phyloP scores from a whole-genome alignment of 495 filamentous ascomycete genomes.

The Trichoderma orchidacearum region DNA sequence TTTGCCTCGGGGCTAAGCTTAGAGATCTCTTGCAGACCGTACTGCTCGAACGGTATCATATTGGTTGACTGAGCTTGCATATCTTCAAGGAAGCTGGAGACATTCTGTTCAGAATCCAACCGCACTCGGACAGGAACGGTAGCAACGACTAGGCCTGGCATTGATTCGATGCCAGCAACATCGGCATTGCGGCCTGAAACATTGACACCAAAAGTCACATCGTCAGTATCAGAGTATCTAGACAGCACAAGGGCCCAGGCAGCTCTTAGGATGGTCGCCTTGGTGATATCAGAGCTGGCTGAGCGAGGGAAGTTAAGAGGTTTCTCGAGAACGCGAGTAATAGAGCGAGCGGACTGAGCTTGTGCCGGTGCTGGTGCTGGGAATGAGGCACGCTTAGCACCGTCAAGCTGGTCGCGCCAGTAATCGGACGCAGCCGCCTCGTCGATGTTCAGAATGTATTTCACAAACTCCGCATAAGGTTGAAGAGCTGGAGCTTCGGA shows the following conservation, averaged over 20 bases:
- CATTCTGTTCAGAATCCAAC: slow-evolving; percentile 2
- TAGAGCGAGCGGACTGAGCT: neutral
- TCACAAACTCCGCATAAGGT: neutral
- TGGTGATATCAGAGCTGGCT: slow-evolving; percentile 11
- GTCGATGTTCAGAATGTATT: neutral
- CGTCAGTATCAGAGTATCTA: slow-evolving; percentile 19
- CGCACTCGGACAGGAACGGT: slow-evolving; percentile 39
- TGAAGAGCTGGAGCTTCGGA: neutral
- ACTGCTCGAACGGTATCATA: slow-evolving; percentile 30
- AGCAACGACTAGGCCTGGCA: slow-evolving; percentile 40
- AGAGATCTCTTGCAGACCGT: slow-evolving; percentile 22
- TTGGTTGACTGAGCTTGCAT: slow-evolving; percentile 20
- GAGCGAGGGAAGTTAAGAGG: slow-evolving; percentile 4
- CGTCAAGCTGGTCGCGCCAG: neutral
- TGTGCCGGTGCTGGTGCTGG: slow-evolving; percentile 5
- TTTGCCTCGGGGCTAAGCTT: slow-evolving; percentile 14
- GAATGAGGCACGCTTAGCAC: slow-evolving; percentile 12
- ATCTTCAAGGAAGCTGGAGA: slow-evolving; percentile 5
- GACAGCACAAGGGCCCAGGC: slow-evolving; percentile 29
- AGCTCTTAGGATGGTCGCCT: slow-evolving; percentile 30
- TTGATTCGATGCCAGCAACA: slow-evolving; percentile 28
- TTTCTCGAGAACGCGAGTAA: neutral
- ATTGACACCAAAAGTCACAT: slow-evolving; percentile 33
- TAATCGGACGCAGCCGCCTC: neutral
- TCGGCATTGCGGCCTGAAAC: slow-evolving; percentile 33